phyloP scores from a whole-genome alignment of 371 early-diverging fungal species.

The Mortierella sp. region DNA sequence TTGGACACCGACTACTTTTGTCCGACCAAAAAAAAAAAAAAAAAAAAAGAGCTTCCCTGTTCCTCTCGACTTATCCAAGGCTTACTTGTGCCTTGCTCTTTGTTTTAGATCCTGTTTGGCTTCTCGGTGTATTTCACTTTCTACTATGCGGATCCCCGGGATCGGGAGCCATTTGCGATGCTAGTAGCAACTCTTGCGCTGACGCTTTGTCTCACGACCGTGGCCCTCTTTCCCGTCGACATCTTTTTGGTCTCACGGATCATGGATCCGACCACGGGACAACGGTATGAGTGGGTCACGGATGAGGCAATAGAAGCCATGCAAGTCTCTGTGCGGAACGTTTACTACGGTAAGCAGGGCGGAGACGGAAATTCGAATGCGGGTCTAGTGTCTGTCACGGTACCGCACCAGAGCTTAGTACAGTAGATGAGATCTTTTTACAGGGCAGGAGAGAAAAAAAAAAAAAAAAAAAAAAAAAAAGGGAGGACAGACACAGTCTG shows the following conservation, averaged over 20 bases:
- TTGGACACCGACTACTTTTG: not conserved
- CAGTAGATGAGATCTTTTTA: too few relatives aligned
- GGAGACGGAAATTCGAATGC: too few relatives aligned
- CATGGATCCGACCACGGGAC: conserved; percentile 62
- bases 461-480: too few relatives aligned
- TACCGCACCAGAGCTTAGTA: too few relatives aligned
- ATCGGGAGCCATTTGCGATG: conserved; percentile 66
- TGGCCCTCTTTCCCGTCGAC: conserved; percentile 70
- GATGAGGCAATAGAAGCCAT: conserved; percentile 57
- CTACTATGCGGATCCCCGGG: conserved; percentile 64
- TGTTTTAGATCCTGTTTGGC: conserved; percentile 53
- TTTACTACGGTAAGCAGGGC: conserved; percentile 67
- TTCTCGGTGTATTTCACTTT: conserved; percentile 61
- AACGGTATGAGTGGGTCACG: conserved; percentile 71
- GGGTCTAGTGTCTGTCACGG: too few relatives aligned
- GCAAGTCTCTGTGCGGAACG: conserved; percentile 54
- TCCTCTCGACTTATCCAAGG: not conserved
- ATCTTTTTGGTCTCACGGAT: conserved; percentile 73
- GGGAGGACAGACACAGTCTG: too few relatives aligned
- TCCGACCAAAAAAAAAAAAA: not conserved
- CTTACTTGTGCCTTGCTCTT: not conserved
- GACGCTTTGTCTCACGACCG: conserved; percentile 60
- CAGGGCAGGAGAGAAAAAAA: too few relatives aligned
- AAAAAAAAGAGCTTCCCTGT: not conserved
- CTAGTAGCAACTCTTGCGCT: conserved; percentile 60